These are phyloP conservation scores for Cercospora zeina DNA, from an alignment of 2,329 filamentous ascomycete genomes.

Conservation along the genomic window DNA sequence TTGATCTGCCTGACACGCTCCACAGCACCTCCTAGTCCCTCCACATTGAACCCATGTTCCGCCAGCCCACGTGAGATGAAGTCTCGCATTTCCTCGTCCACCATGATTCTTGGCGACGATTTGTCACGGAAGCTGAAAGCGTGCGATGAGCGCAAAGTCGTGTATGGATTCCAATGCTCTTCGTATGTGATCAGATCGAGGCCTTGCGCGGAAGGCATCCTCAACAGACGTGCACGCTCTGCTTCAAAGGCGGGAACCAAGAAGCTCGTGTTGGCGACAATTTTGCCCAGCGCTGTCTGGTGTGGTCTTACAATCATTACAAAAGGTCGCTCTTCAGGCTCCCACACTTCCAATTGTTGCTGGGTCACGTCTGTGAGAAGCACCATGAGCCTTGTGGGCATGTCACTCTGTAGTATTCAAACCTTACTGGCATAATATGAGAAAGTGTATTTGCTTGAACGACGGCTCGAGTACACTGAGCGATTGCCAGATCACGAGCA, in stretches of 20 bases:
- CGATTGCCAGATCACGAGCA: neutral
- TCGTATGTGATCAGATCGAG: constrained; percentile 62
- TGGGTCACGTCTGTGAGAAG: constrained; percentile 56
- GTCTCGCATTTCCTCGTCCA: constrained; percentile 65
- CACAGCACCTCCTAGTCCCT: constrained; percentile 56
- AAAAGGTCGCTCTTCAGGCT: constrained; percentile 54
- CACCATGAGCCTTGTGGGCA: neutral
- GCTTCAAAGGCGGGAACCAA: constrained; percentile 63
- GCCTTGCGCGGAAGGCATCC: constrained; percentile 55
- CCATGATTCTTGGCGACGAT: constrained; percentile 54
- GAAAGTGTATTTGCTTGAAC: constrained; percentile 53
- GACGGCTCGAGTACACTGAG: neutral
- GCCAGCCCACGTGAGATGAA: constrained; percentile 61
- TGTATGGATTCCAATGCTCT: constrained; percentile 65
- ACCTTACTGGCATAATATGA: constrained; percentile 55
- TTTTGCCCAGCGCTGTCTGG: constrained; percentile 36
- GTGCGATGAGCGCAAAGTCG: constrained; percentile 47
- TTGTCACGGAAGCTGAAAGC: constrained; percentile 16
- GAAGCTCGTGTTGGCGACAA: constrained; percentile 59
- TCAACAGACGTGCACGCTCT: constrained; percentile 58
- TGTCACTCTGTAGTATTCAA: neutral
- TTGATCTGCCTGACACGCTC: constrained; percentile 63
- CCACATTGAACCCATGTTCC: constrained; percentile 56
- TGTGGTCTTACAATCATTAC: constrained; percentile 60
- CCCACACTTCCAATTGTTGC: constrained; percentile 63